phyloP scores from a whole-genome alignment of 2,329 filamentous ascomycete genomes.

The Cercospora zeina region DNA sequence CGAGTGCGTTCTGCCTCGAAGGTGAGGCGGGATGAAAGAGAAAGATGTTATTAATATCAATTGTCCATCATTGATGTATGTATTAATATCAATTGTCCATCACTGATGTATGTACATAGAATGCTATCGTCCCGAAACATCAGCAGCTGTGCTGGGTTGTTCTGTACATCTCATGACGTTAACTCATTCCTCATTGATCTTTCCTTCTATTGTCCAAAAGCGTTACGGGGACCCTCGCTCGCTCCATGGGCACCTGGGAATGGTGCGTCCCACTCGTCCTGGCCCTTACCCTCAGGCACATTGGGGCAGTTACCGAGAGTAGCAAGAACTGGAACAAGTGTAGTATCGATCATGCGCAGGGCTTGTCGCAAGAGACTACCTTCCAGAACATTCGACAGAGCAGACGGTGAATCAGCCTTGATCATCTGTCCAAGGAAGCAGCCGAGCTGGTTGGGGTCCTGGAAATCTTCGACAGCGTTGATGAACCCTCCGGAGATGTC shows the following conservation, averaged over 20 bases:
- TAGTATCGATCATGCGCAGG: conserved; percentile 18
- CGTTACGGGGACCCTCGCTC: conserved; percentile 16
- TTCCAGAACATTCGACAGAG: conserved; percentile 29
- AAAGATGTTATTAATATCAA: too few relatives aligned
- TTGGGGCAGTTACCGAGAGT: conserved; percentile 27
- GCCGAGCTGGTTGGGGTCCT: conserved; percentile 29
- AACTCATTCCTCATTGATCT: background rate
- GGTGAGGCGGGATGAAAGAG: too few relatives aligned
- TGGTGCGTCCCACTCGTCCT: conserved; percentile 15
- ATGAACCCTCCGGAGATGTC: conserved; percentile 33
- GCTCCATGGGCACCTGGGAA: conserved; percentile 25
- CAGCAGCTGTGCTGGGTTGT: background rate
- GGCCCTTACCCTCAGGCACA: conserved; percentile 25
- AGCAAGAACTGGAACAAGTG: conserved; percentile 23
- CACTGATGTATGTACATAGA: too few relatives aligned
- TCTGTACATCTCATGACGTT: background rate
- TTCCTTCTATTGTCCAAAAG: conserved; percentile 6
- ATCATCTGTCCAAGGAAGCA: conserved; percentile 34
- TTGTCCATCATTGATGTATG: too few relatives aligned
- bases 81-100: too few relatives aligned
- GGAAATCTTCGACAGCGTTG: conserved; percentile 29
- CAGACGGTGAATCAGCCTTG: conserved; percentile 29
- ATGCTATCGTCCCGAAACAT: background rate
- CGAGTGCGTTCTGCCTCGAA: too few relatives aligned
- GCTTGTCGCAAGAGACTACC: conserved; percentile 23